A percentile compares a stretch with the other conserved stretches of the same genome.
Conservation (phyloP, 2,329 filamentous ascomycete species). For the Xylaria sp. region DNA sequence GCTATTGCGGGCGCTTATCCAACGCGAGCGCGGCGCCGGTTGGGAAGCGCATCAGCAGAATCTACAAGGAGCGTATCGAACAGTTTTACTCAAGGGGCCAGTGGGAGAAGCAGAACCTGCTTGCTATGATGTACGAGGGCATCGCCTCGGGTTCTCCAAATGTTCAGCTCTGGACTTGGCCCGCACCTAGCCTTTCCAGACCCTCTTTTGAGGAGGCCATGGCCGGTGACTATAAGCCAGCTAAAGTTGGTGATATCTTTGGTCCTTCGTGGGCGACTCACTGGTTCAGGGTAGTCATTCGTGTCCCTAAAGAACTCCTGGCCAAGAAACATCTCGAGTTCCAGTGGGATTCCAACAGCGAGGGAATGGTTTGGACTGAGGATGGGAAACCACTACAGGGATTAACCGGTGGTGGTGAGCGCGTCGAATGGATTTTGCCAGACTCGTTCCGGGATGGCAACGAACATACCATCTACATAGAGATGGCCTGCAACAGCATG, state of each 20-base stretch:
- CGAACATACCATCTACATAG: conserved; percentile 89
- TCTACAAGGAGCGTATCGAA: conserved; percentile 83
- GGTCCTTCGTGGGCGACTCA: conserved; percentile 97
- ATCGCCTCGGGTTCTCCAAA: conserved; percentile 70
- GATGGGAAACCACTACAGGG: conserved; percentile 91
- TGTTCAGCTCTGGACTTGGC: conserved; percentile 86
- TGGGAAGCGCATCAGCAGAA: conserved; percentile 81
- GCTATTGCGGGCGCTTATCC: conserved; percentile 57
- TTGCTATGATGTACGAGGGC: conserved; percentile 76
- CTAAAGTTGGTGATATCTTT: conserved; percentile 78
- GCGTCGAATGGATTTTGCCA: conserved; percentile 90
- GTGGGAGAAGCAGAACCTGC: conserved; percentile 76
- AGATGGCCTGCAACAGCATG: conserved; percentile 99
- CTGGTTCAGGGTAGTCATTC: conserved; percentile 89
- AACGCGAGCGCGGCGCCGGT: conserved; percentile 58
- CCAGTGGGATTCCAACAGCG: conserved; percentile 94
- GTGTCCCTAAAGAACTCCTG: conserved; percentile 72
- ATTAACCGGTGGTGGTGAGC: conserved; percentile 85
- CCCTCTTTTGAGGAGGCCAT: conserved; percentile 86
- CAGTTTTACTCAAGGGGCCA: conserved; percentile 82
- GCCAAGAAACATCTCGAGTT: conserved; percentile 87
- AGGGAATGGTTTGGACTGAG: conserved; percentile 92
- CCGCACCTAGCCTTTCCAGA: conserved; percentile 76
- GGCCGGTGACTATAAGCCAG: conserved; percentile 75
- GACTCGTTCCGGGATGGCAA: conserved; percentile 81